Conservation (phyloP, 1,284 basidiomycete genomes). For the Gomphus sp. region DNA sequence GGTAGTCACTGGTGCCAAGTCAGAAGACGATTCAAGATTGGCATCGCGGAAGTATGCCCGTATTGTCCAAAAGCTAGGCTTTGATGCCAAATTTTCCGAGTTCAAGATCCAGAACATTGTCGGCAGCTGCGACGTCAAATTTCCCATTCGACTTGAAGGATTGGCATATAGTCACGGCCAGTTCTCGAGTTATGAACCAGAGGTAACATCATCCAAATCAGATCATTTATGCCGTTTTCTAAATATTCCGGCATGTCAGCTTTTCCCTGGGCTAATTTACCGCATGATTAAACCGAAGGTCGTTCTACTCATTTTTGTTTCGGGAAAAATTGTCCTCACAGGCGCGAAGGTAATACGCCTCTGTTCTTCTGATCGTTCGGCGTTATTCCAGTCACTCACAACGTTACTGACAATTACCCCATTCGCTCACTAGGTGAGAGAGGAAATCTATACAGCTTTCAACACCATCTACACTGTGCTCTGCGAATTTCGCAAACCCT, state of each 20-base stretch:
- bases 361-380: conserved; percentile 12
- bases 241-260: conserved; percentile 32
- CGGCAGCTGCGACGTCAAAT: conserved; percentile 97
- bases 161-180: conserved; percentile 97
- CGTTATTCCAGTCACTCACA: neutral
- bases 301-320: conserved; percentile 71
- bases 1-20: conserved; percentile 99
- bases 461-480: conserved; percentile 97
- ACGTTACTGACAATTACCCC: conserved; percentile 12
- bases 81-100: conserved; percentile 98
- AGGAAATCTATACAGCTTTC: conserved; percentile 99
- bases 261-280: conserved; percentile 99
- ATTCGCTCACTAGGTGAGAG: conserved; percentile 64
- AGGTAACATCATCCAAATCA: conserved; percentile 41
- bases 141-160: conserved; percentile 97
- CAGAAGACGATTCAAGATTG: conserved; percentile 94
- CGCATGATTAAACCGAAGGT: conserved; percentile 99
- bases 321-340: conserved; percentile 95
- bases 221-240: neutral
- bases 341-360: conserved; percentile 81
- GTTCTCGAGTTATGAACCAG: conserved; percentile 97
- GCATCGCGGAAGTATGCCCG: conserved; percentile 99
- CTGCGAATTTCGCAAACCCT: conserved; percentile 83
- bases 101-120: conserved; percentile 99
- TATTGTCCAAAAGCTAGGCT: conserved; percentile 99